Evolutionary conservation across 225 moss, liverwort and hornwort species (phyloP).

Genomic region (Straminergon stramineum): DNA sequence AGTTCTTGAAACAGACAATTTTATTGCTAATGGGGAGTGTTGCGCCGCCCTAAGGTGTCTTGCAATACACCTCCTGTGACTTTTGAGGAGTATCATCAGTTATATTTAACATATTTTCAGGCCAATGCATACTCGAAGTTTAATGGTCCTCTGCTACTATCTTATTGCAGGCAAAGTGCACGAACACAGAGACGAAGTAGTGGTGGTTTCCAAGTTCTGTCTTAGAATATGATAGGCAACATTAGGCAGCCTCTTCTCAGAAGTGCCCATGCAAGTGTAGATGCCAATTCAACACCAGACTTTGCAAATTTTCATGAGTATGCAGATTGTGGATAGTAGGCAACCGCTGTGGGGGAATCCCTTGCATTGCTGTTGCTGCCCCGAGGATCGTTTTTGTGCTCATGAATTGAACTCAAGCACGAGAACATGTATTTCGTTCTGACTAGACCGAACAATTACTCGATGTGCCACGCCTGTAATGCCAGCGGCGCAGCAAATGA

Average conservation of each 20-base stretch:
- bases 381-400: not conserved
- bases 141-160: not conserved
- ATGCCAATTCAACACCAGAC: not conserved
- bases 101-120: not conserved
- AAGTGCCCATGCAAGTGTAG: not conserved
- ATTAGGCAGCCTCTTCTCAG: not conserved
- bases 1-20: not conserved
- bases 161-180: conserved; percentile 1
- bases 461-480: not conserved
- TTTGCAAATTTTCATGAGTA: not conserved
- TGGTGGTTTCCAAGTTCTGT: conserved; percentile 1
- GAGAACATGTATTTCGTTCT: not conserved
- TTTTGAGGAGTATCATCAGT: not conserved
- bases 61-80: not conserved
- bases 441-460: not conserved
- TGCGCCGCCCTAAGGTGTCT: not conserved
- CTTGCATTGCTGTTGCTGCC: not conserved
- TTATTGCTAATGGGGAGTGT: not conserved
- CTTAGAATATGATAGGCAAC: not conserved
- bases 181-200: not conserved
- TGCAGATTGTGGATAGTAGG: not conserved
- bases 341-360: conserved; percentile 20
- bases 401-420: not conserved
- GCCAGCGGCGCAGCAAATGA: not conserved
- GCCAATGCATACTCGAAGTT: not conserved